phyloP scores from a whole-genome alignment of 306 rosid genomes.

The Calophaca sinica region DNA sequence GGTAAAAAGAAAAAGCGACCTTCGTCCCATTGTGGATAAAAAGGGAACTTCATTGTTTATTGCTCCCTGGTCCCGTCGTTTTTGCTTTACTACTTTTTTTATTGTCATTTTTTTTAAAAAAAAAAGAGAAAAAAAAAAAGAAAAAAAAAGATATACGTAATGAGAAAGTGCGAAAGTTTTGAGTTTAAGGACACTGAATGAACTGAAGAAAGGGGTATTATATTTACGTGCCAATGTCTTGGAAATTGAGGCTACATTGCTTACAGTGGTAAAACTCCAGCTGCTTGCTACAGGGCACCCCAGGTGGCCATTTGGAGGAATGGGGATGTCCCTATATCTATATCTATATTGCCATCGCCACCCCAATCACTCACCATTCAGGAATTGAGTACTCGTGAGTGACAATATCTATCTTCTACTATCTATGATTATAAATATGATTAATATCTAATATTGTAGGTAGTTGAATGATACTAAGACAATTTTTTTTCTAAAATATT shows the following conservation, averaged over 20 bases:
- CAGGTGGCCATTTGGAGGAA: conserved; percentile 48
- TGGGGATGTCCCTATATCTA: conserved; percentile 46
- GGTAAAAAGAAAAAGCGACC: conserved; percentile 43
- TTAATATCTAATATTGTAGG: not conserved
- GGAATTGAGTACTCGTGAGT: not conserved
- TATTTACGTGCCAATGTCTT: conserved; percentile 45
- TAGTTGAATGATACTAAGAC: not conserved
- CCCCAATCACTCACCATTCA: not conserved
- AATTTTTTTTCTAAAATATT: too few relatives aligned
- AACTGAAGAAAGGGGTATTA: not conserved
- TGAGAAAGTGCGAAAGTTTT: conserved; percentile 30
- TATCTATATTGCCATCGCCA: not conserved
- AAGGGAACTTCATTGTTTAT: conserved; percentile 31
- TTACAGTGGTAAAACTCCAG: conserved; percentile 48
- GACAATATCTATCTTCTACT: too few relatives aligned
- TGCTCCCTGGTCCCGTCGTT: conserved; percentile 43
- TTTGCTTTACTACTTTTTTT: conserved; percentile 8
- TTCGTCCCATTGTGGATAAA: conserved; percentile 37
- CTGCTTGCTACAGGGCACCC: conserved; percentile 43
- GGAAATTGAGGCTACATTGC: conserved; percentile 72
- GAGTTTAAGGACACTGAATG: conserved; percentile 51
- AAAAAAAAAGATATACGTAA: not conserved
- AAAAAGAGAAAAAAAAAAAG: not conserved
- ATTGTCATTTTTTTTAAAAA: conserved; percentile 6
- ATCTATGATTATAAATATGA: not conserved